Base-by-base conservation (phyloP, 169 alveolate species). In the Ichthyophthirius multifiliis region DNA sequence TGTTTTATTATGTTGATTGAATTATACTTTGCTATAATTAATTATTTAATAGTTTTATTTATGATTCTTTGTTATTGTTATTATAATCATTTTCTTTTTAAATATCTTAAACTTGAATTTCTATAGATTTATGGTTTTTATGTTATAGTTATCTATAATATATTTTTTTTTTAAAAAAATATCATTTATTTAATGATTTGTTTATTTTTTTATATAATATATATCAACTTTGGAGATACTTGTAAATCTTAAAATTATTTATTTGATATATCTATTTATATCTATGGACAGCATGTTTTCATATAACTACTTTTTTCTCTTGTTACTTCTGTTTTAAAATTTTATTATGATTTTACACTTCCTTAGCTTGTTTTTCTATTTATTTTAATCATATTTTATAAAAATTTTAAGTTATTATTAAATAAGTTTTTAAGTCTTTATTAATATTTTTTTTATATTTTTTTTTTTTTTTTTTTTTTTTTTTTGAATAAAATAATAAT, bases 321-420 rank as follows among this genome's bases (percentile, higher is more conserved):
- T 27, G 31, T 27, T 15, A 27, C 71, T 55, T 55, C 71, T 39
- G 13, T 55, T 2, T 23, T 55, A 23, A 27, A 27, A 6, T 34
- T 39, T 10, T 34, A 55, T 0, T 27, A 27, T 6, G 71, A 27
- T 55, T 55, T 55, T 6, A 55, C 71, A 55, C 31, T 34, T 18
- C 71, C 71, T 55, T 55, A 27, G 71, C 71, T 55, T 16, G 71
- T 39, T 23, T 55, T 55, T 18, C 71, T 55, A 39, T 55, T 55
- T 16, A 55, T n/a, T 18, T 55, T 55, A 4, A 55, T 55, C 71
- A 55, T 55, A 55, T n/a, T n/a, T n/a, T n/a, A n/a, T n/a, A n/a
- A n/a, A n/a, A n/a, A n/a, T n/a, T n/a, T n/a, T n/a, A n/a, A n/a
- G n/a, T n/a, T n/a, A n/a, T n/a, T n/a, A n/a, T n/a, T n/a, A n/a